Conservation (phyloP, 176 grass and related monocot species). For the Phragmites australis region DNA sequence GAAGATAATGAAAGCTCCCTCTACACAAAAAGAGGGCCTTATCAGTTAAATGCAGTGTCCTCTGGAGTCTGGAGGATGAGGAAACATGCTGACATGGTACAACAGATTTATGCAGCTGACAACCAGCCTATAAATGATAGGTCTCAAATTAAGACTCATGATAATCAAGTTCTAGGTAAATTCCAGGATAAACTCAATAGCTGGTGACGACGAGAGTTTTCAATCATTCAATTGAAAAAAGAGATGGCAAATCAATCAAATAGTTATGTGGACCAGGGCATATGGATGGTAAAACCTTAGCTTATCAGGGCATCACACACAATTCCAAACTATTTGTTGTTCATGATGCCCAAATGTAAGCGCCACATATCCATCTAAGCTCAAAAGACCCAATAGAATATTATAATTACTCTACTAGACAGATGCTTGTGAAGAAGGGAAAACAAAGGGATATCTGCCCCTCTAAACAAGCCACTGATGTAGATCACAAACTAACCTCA, state of each 20-base stretch:
- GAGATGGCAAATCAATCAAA: too few relatives aligned
- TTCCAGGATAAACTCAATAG: too few relatives aligned
- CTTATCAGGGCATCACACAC: not conserved
- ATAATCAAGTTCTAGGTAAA: not conserved
- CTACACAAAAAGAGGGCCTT: not conserved
- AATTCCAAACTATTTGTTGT: not conserved
- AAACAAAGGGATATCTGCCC: not conserved
- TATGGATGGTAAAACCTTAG: not conserved
- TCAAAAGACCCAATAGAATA: not conserved
- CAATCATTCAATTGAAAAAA: too few relatives aligned
- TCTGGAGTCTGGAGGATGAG: not conserved
- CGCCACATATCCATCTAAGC: not conserved
- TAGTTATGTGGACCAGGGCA: not conserved
- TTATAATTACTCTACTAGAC: not conserved
- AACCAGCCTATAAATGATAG: not conserved
- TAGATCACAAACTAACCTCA: slow-evolving; percentile 60
- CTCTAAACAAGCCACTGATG: slow-evolving; percentile 4
- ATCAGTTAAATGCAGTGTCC: not conserved
- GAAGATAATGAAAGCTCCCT: not conserved
- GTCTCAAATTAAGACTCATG: not conserved
- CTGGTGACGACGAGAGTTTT: too few relatives aligned
- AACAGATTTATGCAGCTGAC: slow-evolving; percentile 4
- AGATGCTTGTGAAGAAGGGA: not conserved
- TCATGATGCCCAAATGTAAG: not conserved
- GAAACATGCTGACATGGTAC: not conserved